Percentiles rank a stretch among this genome's conserved stretches.
These are phyloP conservation scores for Solanum sejunctum DNA, from an alignment of 257 asterid genomes.

Conservation along the genomic window DNA sequence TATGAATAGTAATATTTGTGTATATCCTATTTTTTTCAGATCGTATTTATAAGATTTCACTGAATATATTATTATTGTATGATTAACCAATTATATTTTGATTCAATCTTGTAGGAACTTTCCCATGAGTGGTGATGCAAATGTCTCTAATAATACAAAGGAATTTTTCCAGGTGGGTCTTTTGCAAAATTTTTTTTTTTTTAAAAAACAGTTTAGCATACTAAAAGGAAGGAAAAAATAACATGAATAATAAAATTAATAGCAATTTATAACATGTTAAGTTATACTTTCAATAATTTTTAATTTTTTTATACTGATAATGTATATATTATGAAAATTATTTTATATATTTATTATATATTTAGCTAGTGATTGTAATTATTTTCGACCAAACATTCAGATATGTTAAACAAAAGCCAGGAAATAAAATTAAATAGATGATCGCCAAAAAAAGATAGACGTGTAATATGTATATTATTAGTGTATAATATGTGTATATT, in stretches of 20 bases:
- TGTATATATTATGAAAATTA: background rate
- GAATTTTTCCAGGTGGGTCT: constrained; percentile 39
- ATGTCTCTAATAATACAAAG: constrained; percentile 36
- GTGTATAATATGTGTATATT: background rate
- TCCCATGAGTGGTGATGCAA: constrained; percentile 44
- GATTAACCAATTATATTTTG: background rate
- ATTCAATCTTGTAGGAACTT: constrained; percentile 36
- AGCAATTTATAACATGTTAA: background rate
- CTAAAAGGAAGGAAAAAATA: background rate
- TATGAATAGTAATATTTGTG: too few species aligned
- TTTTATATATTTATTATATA: background rate
- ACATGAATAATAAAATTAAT: background rate
- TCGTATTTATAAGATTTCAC: too few species aligned
- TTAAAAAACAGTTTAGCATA: background rate
- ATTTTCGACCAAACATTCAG: background rate
- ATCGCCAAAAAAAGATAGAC: background rate
- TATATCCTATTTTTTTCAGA: too few species aligned
- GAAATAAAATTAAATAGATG: background rate
- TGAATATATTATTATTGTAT: background rate
- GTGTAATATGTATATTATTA: background rate
- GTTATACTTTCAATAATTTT: background rate
- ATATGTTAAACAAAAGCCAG: background rate
- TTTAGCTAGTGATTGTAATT: background rate
- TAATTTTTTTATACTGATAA: too few species aligned
- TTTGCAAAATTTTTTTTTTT: background rate